Evolutionary conservation across 1,284 basidiomycete species (phyloP).

Genomic region (Tilletia setariae): DNA sequence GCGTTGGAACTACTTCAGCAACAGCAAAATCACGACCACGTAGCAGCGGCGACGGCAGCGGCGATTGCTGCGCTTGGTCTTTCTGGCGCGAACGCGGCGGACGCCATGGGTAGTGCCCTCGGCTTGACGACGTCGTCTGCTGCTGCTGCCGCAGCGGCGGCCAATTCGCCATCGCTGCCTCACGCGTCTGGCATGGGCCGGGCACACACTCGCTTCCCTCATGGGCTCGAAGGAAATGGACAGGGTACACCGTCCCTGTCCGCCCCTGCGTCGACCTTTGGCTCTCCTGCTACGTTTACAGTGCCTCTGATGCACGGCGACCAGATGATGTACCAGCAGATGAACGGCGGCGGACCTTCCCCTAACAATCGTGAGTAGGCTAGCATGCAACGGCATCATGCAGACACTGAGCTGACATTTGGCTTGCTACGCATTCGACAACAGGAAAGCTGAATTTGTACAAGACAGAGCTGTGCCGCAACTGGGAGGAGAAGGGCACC

Average conservation of each 20-base stretch:
- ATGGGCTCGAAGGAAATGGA: background rate
- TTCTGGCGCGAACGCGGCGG: background rate
- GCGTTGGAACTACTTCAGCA: background rate
- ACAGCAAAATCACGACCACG: background rate
- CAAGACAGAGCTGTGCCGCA: constrained; percentile 86
- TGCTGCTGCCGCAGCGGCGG: too few relatives aligned
- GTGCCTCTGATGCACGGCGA: background rate
- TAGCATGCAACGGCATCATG: background rate
- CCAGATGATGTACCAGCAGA: background rate
- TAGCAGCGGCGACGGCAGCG: background rate
- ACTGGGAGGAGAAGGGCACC: constrained; percentile 87
- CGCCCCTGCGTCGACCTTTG: background rate
- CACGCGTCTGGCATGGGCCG: too few relatives aligned
- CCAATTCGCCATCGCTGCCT: too few relatives aligned
- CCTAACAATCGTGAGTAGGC: constrained; percentile 7
- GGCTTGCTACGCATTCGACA: constrained; percentile 47
- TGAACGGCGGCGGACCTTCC: constrained; percentile 4
- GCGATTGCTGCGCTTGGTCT: background rate
- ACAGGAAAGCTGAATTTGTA: constrained; percentile 82
- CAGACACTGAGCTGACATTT: background rate
- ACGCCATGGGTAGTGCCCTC: background rate
- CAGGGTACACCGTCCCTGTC: background rate
- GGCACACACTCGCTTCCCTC: too few relatives aligned
- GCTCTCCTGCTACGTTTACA: background rate
- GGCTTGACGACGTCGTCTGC: background rate